These are phyloP conservation scores for Dictyophora rubrovolvata DNA, from an alignment of 768 basidiomycete genomes.

Conservation along the genomic window DNA sequence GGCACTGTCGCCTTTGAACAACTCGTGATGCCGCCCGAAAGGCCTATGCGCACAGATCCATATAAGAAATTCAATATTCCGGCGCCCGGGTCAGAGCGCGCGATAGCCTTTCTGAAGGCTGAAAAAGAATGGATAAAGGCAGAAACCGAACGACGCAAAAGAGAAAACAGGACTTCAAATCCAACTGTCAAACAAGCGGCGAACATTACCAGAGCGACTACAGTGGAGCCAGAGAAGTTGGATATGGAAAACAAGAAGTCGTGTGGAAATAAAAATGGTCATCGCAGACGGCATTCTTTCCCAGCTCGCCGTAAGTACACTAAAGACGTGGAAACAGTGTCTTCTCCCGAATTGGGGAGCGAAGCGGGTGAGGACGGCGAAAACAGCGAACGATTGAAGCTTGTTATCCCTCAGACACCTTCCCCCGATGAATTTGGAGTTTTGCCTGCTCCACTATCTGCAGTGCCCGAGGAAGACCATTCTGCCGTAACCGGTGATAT, in stretches of 20 bases:
- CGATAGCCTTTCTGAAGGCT: slow-evolving; percentile 7
- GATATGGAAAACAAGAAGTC: not conserved
- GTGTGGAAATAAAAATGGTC: not conserved
- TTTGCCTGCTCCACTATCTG: not conserved
- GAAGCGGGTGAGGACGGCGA: not conserved
- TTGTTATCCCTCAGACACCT: not conserved
- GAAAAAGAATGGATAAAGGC: slow-evolving; percentile 7
- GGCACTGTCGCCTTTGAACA: not conserved
- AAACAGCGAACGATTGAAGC: not conserved
- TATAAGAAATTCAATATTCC: slow-evolving; percentile 6
- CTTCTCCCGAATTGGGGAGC: not conserved
- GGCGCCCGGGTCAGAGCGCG: slow-evolving; percentile 4
- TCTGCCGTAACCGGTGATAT: not conserved
- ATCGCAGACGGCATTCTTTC: not conserved
- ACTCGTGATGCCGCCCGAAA: not conserved
- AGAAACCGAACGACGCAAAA: not conserved
- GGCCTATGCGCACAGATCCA: slow-evolving; percentile 4
- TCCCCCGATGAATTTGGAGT: not conserved
- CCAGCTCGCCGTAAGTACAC: not conserved
- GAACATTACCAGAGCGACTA: no score
- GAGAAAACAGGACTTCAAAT: not conserved
- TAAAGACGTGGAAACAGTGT: not conserved
- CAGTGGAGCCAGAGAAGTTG: no score
- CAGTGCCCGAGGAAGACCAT: not conserved
- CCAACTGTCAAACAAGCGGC: not conserved